phyloP scores from a whole-genome alignment of 257 asterid genomes.

The Galeopsis tetrahit region DNA sequence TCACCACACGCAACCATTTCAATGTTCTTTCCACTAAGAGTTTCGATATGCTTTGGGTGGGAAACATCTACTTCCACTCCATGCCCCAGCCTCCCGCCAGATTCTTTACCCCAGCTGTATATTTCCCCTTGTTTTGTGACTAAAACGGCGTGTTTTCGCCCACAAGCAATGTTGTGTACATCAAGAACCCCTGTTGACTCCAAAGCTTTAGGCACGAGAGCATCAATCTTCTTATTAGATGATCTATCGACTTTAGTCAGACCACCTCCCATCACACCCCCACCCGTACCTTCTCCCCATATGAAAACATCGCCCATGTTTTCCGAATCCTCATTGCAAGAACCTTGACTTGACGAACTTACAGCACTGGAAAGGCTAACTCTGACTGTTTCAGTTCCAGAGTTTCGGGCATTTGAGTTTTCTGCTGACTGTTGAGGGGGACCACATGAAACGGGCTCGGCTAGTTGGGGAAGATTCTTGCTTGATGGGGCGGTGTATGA shows the following conservation, averaged over 20 bases:
- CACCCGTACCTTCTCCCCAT: slow-evolving; percentile 84
- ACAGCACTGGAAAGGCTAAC: slow-evolving; percentile 87
- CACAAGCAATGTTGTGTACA: slow-evolving; percentile 68
- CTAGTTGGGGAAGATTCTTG: slow-evolving; percentile 51
- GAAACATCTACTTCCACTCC: slow-evolving; percentile 66
- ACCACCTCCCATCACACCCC: slow-evolving; percentile 76
- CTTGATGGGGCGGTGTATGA: slow-evolving; percentile 57
- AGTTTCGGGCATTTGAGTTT: slow-evolving; percentile 51
- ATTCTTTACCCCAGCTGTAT: slow-evolving; percentile 93
- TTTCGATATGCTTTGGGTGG: slow-evolving; percentile 67
- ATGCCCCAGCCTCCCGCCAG: slow-evolving; percentile 84
- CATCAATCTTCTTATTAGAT: slow-evolving; percentile 43
- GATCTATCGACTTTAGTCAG: slow-evolving; percentile 35
- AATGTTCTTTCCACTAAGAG: slow-evolving; percentile 58
- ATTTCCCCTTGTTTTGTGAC: slow-evolving; percentile 84
- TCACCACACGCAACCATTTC: slow-evolving; percentile 80
- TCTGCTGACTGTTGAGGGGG: slow-evolving; percentile 44
- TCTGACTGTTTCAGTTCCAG: slow-evolving; percentile 65
- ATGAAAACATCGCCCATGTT: slow-evolving; percentile 83
- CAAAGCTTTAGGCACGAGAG: slow-evolving; percentile 68
- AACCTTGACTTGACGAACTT: slow-evolving; percentile 93
- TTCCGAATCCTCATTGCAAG: slow-evolving; percentile 76
- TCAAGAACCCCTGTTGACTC: slow-evolving; percentile 78
- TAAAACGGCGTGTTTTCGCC: slow-evolving; percentile 67
- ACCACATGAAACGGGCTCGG: slow-evolving; percentile 42